A percentile compares a stretch with the other conserved stretches of the same genome.
Evolutionary conservation across 805 yeast genomes (phyloP).

Genomic region (Candida michaelii): DNA sequence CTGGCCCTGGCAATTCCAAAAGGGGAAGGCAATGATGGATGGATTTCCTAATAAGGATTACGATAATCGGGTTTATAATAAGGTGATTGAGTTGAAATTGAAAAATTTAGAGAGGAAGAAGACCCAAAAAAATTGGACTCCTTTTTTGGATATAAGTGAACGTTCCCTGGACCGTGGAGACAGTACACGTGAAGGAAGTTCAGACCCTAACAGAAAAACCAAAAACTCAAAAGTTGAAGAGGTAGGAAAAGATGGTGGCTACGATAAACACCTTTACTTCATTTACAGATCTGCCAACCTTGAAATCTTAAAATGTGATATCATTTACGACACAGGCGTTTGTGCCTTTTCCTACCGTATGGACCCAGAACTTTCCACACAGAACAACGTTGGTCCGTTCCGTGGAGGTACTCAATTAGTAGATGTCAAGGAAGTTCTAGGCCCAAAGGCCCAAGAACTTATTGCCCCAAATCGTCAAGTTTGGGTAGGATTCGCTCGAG

Average conservation of each 20-base stretch:
- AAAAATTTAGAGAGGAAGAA: slow-evolving; percentile 15
- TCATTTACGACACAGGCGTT: slow-evolving; percentile 16
- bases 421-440: slow-evolving; percentile 20
- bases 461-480: slow-evolving; percentile 27
- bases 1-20: slow-evolving; percentile 37
- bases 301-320: slow-evolving; percentile 18
- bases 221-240: too few relatives aligned
- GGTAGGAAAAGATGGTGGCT: too few relatives aligned
- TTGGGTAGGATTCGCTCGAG: slow-evolving; percentile 43
- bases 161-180: too few relatives aligned
- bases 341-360: slow-evolving; percentile 15
- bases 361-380: slow-evolving; percentile 8
- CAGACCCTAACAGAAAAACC: too few relatives aligned
- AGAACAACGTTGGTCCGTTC: slow-evolving; percentile 28
- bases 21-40: slow-evolving; percentile 25
- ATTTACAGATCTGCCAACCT: slow-evolving; percentile 33
- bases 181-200: too few relatives aligned
- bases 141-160: slow-evolving; percentile 28
- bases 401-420: slow-evolving; percentile 40
- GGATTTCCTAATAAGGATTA: slow-evolving; percentile 16
- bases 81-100: slow-evolving; percentile 20
- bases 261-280: slow-evolving; percentile 23
- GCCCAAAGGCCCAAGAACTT: slow-evolving; percentile 9
- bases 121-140: slow-evolving; percentile 43
- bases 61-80: slow-evolving; percentile 19